These are phyloP conservation scores for Trametes meyenii DNA, from an alignment of 768 basidiomycete genomes.

Conservation along the genomic window DNA sequence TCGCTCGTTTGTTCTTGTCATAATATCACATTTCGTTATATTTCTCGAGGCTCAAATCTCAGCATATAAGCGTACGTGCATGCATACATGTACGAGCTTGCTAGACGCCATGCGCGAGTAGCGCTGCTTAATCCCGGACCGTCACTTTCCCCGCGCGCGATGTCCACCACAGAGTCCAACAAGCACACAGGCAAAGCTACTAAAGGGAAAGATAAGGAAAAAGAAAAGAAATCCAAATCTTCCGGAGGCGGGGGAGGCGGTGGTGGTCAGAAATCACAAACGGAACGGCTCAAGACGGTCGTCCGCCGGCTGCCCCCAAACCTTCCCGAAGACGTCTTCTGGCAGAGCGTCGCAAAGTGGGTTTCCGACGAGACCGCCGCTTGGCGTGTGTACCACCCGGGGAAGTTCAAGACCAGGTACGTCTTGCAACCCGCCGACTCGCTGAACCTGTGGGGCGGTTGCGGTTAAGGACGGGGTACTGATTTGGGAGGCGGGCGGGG, in stretches of 20 bases:
- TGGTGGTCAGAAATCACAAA: slow-evolving; percentile 30
- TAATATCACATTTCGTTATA: not conserved
- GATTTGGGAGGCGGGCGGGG: not conserved
- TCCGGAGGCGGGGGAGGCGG: slow-evolving; percentile 8
- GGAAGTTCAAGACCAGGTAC: slow-evolving; percentile 73
- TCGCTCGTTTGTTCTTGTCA: not conserved
- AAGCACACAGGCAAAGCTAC: not conserved
- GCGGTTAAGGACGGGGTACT: not conserved
- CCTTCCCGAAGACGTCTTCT: slow-evolving; percentile 90
- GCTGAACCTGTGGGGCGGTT: too few relatives aligned
- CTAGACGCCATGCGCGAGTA: too few relatives aligned
- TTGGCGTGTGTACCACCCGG: slow-evolving; percentile 70
- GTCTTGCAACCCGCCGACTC: slow-evolving; percentile 28
- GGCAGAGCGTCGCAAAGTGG: slow-evolving; percentile 89
- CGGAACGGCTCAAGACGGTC: slow-evolving; percentile 81
- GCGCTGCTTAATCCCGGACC: too few relatives aligned
- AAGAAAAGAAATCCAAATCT: slow-evolving; percentile 25
- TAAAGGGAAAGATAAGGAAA: slow-evolving; percentile 20
- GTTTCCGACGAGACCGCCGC: slow-evolving; percentile 69
- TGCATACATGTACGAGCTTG: too few relatives aligned
- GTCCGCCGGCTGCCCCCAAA: slow-evolving; percentile 90
- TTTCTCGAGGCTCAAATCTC: too few relatives aligned
- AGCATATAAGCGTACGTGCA: too few relatives aligned
- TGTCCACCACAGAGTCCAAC: not conserved
- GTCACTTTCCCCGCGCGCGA: not conserved